A percentile compares a stretch with the other conserved stretches of the same genome.
Evolutionary conservation across 2,329 filamentous ascomycete genomes (phyloP).

Genomic region (Clarireedia paspali): DNA sequence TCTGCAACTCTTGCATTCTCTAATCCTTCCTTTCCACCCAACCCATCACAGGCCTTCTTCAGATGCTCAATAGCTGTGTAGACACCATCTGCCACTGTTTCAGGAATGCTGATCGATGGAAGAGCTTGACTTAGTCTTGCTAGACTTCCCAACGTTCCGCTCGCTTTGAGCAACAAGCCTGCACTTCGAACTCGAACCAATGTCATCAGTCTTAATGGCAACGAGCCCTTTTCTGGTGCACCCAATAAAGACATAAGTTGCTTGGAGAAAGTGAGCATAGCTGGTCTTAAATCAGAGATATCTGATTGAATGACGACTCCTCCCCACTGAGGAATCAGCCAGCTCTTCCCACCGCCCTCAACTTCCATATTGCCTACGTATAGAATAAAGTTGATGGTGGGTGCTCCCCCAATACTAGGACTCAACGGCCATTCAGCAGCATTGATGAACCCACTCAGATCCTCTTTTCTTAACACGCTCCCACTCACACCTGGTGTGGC

Average conservation of each 20-base stretch:
- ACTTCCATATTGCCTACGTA: constrained; percentile 62
- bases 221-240: constrained; percentile 71
- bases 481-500: constrained; percentile 58
- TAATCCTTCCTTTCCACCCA: constrained; percentile 61
- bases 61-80: constrained; percentile 72
- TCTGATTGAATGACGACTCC: constrained; percentile 54
- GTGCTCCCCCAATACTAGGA: constrained; percentile 85
- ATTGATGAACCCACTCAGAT: constrained; percentile 91
- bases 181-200: constrained; percentile 80
- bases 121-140: constrained; percentile 78
- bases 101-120: constrained; percentile 84
- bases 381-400: constrained; percentile 92
- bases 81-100: constrained; percentile 78
- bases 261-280: constrained; percentile 82
- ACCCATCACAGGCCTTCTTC: constrained; percentile 63
- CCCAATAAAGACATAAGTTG: constrained; percentile 86
- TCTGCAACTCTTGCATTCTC: constrained; percentile 79
- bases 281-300: constrained; percentile 63
- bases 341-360: constrained; percentile 50
- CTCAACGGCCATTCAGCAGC: constrained; percentile 96
- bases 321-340: constrained; percentile 96
- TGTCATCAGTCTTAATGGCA: constrained; percentile 78
- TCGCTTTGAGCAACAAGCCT: constrained; percentile 79
- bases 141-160: constrained; percentile 87
- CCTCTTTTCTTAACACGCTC: constrained; percentile 68